Evolutionary conservation across 2,329 filamentous ascomycete species (phyloP).

Genomic region (Colletotrichum musicola): DNA sequence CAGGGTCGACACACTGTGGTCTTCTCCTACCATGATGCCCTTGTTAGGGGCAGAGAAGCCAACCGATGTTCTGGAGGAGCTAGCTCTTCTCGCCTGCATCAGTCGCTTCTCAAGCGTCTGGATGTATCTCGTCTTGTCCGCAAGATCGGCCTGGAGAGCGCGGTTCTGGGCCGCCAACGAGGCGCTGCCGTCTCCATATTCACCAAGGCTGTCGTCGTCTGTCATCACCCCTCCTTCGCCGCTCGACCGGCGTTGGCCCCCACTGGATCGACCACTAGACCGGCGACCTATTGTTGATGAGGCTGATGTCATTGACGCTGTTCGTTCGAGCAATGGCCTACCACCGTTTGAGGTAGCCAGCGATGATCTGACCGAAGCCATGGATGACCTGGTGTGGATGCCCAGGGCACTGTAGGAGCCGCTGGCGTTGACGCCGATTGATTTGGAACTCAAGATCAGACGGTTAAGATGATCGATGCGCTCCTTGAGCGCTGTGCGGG

Average conservation of each 20-base stretch:
- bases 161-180: conserved; percentile 87
- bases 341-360: conserved; percentile 72
- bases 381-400: conserved; percentile 58
- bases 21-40: conserved; percentile 79
- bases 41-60: conserved; percentile 73
- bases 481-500: conserved; percentile 94
- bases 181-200: conserved; percentile 88
- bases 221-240: conserved; percentile 59
- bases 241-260: conserved; percentile 58
- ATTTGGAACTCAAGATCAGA: conserved; percentile 95
- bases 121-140: conserved; percentile 98
- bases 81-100: conserved; percentile 89
- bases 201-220: conserved; percentile 79
- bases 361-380: conserved; percentile 76
- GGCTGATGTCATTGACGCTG: conserved; percentile 75
- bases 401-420: conserved; percentile 78
- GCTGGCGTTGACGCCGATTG: conserved; percentile 88
- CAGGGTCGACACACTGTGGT: conserved; percentile 78
- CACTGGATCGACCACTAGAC: conserved; percentile 62
- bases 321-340: conserved; percentile 69
- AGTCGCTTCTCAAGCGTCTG: conserved; percentile 92
- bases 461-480: conserved; percentile 97
- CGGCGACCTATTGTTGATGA: conserved; percentile 70
- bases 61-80: conserved; percentile 87
- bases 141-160: conserved; percentile 92